Evolutionary conservation across 2,329 filamentous ascomycete genomes (phyloP).

Genomic region (Chaetoscypha palmicola): DNA sequence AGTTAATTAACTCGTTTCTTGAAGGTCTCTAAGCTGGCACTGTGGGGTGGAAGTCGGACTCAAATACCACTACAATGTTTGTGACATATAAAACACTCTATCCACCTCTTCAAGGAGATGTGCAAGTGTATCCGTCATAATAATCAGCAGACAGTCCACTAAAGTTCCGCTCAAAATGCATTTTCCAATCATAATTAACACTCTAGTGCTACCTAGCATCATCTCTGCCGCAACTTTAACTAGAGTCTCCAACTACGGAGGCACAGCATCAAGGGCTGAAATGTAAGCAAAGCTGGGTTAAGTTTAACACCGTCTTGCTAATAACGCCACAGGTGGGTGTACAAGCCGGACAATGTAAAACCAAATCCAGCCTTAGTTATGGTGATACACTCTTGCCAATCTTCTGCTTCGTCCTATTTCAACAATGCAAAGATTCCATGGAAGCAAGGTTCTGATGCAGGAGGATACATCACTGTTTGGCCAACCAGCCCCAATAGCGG

Average conservation of each 20-base stretch:
- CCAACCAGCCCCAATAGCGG: constrained; percentile 45
- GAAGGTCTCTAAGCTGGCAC: no score
- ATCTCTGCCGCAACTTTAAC: constrained; percentile 11
- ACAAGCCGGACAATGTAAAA: constrained; percentile 20
- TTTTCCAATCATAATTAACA: constrained; percentile 7
- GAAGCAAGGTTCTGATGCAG: constrained; percentile 42
- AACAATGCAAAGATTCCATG: constrained; percentile 35
- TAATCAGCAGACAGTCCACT: no score
- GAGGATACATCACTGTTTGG: constrained; percentile 54
- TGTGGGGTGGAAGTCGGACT: no score
- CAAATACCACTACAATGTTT: no score
- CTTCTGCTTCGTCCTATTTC: constrained; percentile 34
- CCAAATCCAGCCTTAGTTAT: constrained; percentile 18
- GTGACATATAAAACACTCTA: no score
- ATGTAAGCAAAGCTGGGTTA: constrained; percentile 12
- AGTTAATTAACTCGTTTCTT: background rate
- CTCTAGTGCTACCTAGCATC: constrained; percentile 1
- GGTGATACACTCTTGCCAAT: constrained; percentile 27
- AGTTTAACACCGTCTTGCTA: no score
- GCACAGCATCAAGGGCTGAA: constrained; percentile 18
- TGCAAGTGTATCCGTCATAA: no score
- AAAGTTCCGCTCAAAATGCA: no score
- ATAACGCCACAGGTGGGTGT: constrained; percentile 14
- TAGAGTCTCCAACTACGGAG: constrained; percentile 17
- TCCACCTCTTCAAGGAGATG: no score